These are phyloP conservation scores for Polyplosphaeria fusca DNA, from an alignment of 495 filamentous ascomycete genomes.

Conservation along the genomic window DNA sequence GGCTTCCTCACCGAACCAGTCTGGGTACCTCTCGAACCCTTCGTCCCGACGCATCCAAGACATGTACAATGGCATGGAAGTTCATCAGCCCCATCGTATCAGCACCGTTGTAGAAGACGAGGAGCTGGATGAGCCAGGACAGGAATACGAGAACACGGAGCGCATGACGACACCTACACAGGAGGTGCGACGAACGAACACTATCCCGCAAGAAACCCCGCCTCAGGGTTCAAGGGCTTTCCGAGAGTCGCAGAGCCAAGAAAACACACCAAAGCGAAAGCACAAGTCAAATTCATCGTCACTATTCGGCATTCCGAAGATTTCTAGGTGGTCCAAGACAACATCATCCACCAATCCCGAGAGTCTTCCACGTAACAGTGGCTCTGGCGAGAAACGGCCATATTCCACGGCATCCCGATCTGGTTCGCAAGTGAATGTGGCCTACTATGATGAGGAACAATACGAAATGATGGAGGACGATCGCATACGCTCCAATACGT, in stretches of 20 bases:
- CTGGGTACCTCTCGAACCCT: conserved; percentile 69
- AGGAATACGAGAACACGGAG: conserved; percentile 40
- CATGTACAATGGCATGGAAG: conserved; percentile 54
- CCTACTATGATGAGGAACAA: conserved; percentile 62
- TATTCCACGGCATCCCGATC: conserved; percentile 59
- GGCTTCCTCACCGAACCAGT: conserved; percentile 69
- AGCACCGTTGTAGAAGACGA: conserved; percentile 76
- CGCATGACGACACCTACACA: conserved; percentile 44
- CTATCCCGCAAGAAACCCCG: conserved; percentile 68
- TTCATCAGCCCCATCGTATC: conserved; percentile 69
- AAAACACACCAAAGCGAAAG: conserved; percentile 79
- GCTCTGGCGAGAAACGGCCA: conserved; percentile 49
- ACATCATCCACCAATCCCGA: conserved; percentile 71
- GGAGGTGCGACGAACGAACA: conserved; percentile 40
- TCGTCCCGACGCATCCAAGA: conserved; percentile 61
- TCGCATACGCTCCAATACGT: conserved; percentile 66
- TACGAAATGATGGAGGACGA: conserved; percentile 68
- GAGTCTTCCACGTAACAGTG: conserved; percentile 52
- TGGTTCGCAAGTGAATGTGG: conserved; percentile 58
- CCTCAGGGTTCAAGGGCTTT: conserved; percentile 58
- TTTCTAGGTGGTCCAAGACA: conserved; percentile 96
- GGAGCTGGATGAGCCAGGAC: conserved; percentile 37
- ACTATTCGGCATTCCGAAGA: conserved; percentile 69
- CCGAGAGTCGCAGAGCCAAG: conserved; percentile 57
- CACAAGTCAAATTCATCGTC: conserved; percentile 87